Base-by-base conservation (phyloP, 164 flowering plant species). In the Amborella trichopoda region DNA sequence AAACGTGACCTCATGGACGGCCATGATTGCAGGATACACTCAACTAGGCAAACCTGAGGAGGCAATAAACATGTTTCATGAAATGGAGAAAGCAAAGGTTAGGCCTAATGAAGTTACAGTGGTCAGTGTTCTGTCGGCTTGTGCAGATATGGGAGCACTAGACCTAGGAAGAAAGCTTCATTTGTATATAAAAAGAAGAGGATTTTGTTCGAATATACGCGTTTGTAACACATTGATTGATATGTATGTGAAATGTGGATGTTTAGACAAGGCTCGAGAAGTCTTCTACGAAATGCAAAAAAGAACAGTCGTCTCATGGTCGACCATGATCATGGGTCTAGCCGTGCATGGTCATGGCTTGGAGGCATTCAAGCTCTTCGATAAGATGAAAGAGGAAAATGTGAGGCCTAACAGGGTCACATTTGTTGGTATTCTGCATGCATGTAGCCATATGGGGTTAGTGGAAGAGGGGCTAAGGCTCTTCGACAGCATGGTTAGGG, bases 211-310 rank as follows among this genome's bases (percentile, higher is more conserved):
- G 26, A 78, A 80, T 50, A 60, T 65, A 16, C 71, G 63, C 18
- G 41, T 80, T 27, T 76, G 70, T 3, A 78, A 75, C 52, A 73
- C 83, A 40, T 42, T 84, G 68, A 78, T 81, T 52, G 83, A 78
- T 58, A 84, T 84, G 89, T 83, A 83, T 49, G 69, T 71, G 3
- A 83, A 83, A 62, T 78, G 89, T 40, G 83, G 81, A 14, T 73
- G 76, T 49, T 49, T 78, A 41, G 80, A 78, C 44, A 67, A 61
- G 38, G 89, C 86, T 16, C 44, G 27, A 16, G 46, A 34, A 40
- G 75, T 78, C 42, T 83, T 83, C 36, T 40, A 59, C 24, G 68
- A 48, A 39, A 72, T 78, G 78, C 58, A 68, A 34, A 72, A 71
- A 48, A 72, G 74, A n/a, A 69, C 83, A 1, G 61, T 79, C 49